phyloP scores from a whole-genome alignment of 805 yeast genomes.

The Wickerhamiella vanderwaltii region DNA sequence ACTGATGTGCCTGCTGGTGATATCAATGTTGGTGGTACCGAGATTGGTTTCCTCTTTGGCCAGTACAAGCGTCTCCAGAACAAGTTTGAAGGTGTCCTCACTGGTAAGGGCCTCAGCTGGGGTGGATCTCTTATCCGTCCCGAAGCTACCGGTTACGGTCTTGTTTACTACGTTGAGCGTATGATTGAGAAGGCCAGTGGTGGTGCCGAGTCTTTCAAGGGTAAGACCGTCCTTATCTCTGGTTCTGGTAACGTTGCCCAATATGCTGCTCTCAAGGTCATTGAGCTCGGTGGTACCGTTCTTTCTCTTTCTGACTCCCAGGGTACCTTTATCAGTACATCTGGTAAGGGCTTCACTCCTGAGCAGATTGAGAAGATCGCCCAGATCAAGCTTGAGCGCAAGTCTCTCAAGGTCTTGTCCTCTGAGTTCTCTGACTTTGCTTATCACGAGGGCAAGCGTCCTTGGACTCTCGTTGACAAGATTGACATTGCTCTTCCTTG shows the following conservation, averaged over 20 bases:
- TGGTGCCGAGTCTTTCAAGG: constrained; percentile 81
- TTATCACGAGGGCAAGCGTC: constrained; percentile 88
- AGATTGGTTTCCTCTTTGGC: constrained; percentile 89
- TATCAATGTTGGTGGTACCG: constrained; percentile 96
- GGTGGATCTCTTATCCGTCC: constrained; percentile 99
- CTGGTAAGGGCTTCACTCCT: constrained; percentile 68
- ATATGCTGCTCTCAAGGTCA: constrained; percentile 94
- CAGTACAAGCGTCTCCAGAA: constrained; percentile 87
- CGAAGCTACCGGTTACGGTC: constrained; percentile 98
- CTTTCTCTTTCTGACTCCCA: constrained; percentile 90
- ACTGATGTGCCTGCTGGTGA: constrained; percentile 99
- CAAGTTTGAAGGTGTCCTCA: constrained; percentile 91
- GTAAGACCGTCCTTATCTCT: constrained; percentile 91
- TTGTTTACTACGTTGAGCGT: constrained; percentile 91
- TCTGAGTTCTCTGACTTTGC: constrained; percentile 35
- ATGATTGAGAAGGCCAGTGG: constrained; percentile 88
- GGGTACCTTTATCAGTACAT: constrained; percentile 59
- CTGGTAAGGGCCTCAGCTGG: constrained; percentile 97
- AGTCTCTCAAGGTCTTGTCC: constrained; percentile 29
- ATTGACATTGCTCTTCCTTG: constrained; percentile 95
- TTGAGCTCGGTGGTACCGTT: constrained; percentile 93
- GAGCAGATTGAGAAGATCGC: constrained; percentile 75
- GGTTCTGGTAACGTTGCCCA: constrained; percentile 99
- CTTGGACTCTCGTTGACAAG: constrained; percentile 86
- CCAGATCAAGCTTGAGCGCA: constrained; percentile 67